These are phyloP conservation scores for Hordeum pubiflorum DNA, from an alignment of 202 grass and related monocot genomes.

Conservation along the genomic window DNA sequence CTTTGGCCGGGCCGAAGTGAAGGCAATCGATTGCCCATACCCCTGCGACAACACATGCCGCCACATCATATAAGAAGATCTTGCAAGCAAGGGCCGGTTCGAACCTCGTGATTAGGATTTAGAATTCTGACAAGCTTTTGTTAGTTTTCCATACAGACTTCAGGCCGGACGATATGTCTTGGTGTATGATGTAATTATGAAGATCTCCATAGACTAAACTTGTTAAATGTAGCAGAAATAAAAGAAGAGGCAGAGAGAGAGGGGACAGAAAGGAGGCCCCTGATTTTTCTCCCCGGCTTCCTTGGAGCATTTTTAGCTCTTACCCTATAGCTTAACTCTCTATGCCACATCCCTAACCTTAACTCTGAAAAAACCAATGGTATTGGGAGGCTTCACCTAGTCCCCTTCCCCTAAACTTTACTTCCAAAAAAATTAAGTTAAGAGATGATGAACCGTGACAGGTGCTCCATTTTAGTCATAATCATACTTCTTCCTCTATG, in stretches of 20 bases:
- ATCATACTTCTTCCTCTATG: no score
- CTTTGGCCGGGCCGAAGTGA: slow-evolving; percentile 54
- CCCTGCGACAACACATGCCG: slow-evolving; percentile 77
- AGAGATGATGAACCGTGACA: no score
- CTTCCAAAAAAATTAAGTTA: no score
- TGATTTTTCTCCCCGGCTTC: background rate
- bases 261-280: background rate
- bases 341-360: no score
- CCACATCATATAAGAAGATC: slow-evolving; percentile 31
- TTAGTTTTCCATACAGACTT: background rate
- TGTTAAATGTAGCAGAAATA: background rate
- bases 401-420: no score
- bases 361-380: no score
- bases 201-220: background rate
- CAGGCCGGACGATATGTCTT: background rate
- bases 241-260: background rate
- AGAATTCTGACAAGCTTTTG: background rate
- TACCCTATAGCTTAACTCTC: no score
- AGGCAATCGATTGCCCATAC: slow-evolving; percentile 70
- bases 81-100: background rate
- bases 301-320: no score
- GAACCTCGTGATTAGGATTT: background rate
- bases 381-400: no score
- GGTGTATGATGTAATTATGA: background rate
- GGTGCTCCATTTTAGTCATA: no score